Evolutionary conservation across 2,329 filamentous ascomycete species (phyloP), one percentile per base, ranked within the genome.

Genomic region (Daldinia eschscholtzii): DNA sequence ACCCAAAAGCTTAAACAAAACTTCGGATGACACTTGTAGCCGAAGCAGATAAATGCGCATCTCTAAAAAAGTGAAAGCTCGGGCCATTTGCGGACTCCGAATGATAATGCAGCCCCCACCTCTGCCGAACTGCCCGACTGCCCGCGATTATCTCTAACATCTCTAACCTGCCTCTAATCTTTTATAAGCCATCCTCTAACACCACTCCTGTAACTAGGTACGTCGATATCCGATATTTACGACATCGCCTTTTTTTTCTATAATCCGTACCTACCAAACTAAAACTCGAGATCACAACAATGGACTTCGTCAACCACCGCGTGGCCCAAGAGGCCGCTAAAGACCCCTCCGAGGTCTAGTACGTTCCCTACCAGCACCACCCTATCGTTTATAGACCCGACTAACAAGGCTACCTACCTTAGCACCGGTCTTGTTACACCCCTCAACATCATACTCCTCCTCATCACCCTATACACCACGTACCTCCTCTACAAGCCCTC

Each of bases 391-490:
- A 20, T 42, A 58, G 18, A 28, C 53, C 57, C 61, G 53, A 60
- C 61, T 72, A 68, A 72, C 67, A 58, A 57, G 57, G 7, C 58
- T 59, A 23, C 20, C 20, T 2, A 50, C n/a, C 33, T 50, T 28
- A 85, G 80, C 70, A 78, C 81, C 74, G 79, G 80, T 65, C 72
- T 91, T 77, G 72, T 86, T 70, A 90, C 89, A 0, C 89, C 89
- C 4, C 84, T 91, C 76, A 92, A 92, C 82, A 69, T 87, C 68
- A 79, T 91, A 77, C 86, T 92, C 73, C 75, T 87, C 75, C 80
- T 81, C 73, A 78, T 88, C 71, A 80, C 89, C 71, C 73, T 86
- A 72, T 88, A 90, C 83, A 86, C 88, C 15, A 76, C 86, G 75
- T 91, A 90, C 82, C 77, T 81, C 35, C 80, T 87, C 71, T 79